These are phyloP conservation scores for Paulownia fortunei DNA, from an alignment of 257 asterid genomes.

Conservation along the genomic window DNA sequence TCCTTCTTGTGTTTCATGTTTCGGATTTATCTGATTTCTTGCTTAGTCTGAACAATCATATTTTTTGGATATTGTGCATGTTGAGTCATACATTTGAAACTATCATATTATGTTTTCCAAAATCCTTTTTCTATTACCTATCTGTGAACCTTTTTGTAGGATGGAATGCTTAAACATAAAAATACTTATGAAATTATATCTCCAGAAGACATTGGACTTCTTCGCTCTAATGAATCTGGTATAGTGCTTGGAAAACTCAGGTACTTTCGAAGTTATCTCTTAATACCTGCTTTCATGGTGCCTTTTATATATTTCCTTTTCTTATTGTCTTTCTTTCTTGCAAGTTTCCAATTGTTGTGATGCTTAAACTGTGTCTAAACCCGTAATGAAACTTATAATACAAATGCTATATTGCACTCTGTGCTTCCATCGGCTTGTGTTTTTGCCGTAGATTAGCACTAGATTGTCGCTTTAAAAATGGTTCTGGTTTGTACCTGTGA, in stretches of 20 bases:
- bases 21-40: neutral
- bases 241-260: constrained; percentile 93
- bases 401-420: neutral
- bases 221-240: constrained; percentile 82
- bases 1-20: constrained; percentile 9
- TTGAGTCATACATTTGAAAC: neutral
- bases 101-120: neutral
- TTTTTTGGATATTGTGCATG: neutral
- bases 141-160: constrained; percentile 16
- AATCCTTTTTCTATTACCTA: neutral
- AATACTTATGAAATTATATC: constrained; percentile 87
- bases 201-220: constrained; percentile 92
- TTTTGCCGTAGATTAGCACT: neutral
- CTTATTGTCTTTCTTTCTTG: neutral
- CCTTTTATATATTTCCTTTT: neutral
- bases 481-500: neutral
- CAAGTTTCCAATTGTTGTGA: neutral
- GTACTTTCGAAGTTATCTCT: constrained; percentile 39
- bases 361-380: constrained; percentile 9
- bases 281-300: neutral
- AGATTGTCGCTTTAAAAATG: neutral
- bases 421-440: neutral
- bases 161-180: too few relatives aligned
- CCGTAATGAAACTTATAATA: neutral
- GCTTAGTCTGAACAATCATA: neutral